Base-by-base conservation (phyloP, 1,139 yeast genomes). In the Fermentozyma sake region DNA sequence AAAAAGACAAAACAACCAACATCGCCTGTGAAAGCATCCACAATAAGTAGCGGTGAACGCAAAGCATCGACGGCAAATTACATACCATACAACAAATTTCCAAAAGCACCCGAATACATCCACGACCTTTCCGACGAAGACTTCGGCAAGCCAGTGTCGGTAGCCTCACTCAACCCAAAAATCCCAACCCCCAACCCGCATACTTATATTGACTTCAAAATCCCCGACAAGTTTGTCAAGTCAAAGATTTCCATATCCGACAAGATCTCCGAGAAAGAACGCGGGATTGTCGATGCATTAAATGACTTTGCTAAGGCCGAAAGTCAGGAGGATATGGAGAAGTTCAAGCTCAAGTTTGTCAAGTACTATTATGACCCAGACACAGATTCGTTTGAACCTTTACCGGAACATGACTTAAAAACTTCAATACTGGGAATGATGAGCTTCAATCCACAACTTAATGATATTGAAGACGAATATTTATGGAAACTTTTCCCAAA, bases 361-460 rank as follows among this genome's bases (percentile, higher is more conserved):
- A 55, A 51, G 31, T 34, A 55, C 23, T 56, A 53, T 32, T 53
- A 52, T 24, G 59, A 52, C 28, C 52, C 51, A 32, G 58, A 53
- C 22, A 42, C 58, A 7, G 43, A 50, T 27, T 39, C 50, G 35
- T 48, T 42, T 35, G 48, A 48, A 45, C 49, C 56, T 9, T 27
- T 46, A 23, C 59, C 62, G 5, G 66, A 57, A 30, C 72, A 67
- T 34, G 55, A 68, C 1, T 48, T 66, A 24, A 61, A 61, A 32
- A 58, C 53, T 32, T 53, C 70, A 3, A 43, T 66, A 21, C 60
- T 68, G 29, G 70, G 70, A 5, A 58, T 63, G 61, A 51, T 61
- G 16, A 57, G 57, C 26, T 39, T 62, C 32, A 64, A 65, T 35
- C 58, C 61, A 3, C 47, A 50, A 12, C 47, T 66, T 32, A 50